Percentiles rank a stretch among this genome's conserved stretches.
Conservation (phyloP, 805 yeast species). For the Helenozyma rhizophorensis region DNA sequence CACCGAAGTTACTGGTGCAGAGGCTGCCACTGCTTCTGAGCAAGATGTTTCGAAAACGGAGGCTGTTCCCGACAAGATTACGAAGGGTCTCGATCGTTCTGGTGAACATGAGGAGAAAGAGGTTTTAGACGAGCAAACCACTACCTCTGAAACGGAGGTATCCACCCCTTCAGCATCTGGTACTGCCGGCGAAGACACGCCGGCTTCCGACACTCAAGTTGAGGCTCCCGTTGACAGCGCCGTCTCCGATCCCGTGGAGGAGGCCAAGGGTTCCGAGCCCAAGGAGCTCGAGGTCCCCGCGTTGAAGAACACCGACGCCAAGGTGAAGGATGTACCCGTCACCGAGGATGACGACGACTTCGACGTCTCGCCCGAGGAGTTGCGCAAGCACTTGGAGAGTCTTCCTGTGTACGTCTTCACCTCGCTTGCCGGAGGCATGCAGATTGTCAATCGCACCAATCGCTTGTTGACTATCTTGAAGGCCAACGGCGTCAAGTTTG, state of each 20-base stretch:
- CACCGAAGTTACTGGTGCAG: too few relatives aligned
- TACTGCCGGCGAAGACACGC: too few relatives aligned
- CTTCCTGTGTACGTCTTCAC: constrained; percentile 74
- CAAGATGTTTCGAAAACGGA: too few relatives aligned
- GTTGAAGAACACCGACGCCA: too few relatives aligned
- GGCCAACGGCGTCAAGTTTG: constrained; percentile 66
- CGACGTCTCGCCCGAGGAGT: constrained; percentile 38
- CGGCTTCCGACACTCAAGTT: neutral
- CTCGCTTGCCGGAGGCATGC: constrained; percentile 84
- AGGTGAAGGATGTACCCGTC: neutral
- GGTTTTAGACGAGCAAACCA: too few relatives aligned
- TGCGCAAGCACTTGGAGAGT: constrained; percentile 39
- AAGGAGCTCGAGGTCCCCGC: neutral
- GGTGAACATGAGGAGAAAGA: too few relatives aligned
- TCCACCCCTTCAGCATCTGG: too few relatives aligned
- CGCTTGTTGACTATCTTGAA: constrained; percentile 68
- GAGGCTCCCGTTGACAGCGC: neutral
- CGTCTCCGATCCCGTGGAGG: too few relatives aligned
- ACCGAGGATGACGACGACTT: constrained; percentile 22
- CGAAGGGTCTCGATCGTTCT: too few relatives aligned
- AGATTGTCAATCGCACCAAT: constrained; percentile 72
- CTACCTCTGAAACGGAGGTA: too few relatives aligned
- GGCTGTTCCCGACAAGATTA: too few relatives aligned
- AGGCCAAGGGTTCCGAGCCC: neutral
- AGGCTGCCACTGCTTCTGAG: too few relatives aligned